Evolutionary conservation across 495 filamentous ascomycete species (phyloP), one percentile per base, ranked within the genome.

Genomic region (Saxophila tyrrhenica): DNA sequence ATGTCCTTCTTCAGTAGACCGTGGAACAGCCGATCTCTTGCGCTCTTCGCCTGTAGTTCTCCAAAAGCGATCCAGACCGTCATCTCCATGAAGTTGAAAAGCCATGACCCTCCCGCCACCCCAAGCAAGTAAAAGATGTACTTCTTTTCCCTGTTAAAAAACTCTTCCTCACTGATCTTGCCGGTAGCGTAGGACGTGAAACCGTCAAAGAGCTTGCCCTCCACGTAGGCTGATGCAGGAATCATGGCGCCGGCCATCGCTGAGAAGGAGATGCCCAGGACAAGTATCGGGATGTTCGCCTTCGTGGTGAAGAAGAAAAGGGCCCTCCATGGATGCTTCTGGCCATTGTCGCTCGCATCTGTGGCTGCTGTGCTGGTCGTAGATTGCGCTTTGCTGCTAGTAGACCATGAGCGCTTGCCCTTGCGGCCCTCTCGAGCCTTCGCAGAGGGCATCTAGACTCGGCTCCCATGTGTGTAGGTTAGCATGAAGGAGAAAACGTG

Each of bases 291-390:
- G n/a, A 75, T 50, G 62, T 96, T 83, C n/a, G 62, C 66, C 56
- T 66, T 71, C 1, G 73, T 78, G 0, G 82, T 86, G 71, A 95
- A 96, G 41, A 64, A 68, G 64, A 95, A 89, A 8, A 96, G 75
- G 1, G 75, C 70, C 39, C 64, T 56, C 72, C 72, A 73, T 43
- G 51, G 49, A 20, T 60, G 17, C 11, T 39, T 19, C 5, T 13
- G 23, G 10, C 39, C 29, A 13, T 55, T 41, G 22, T 46, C 42
- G 11, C 38, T 24, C 23, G 46, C n/a, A 45, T 29, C 48, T 19
- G 48, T 45, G 9, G 45, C 9, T 25, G 45, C 17, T 21, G 23
- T 3, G 45, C 45, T 48, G 7, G 13, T 20, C 3, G 41, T 35
- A 35, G 29, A 35, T 13, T 35, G 5, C 29, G 29, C 29, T 35